A percentile compares a stretch with the other conserved stretches of the same genome.
phyloP scores from a whole-genome alignment of 352 stramenopile genomes.

The Thalassiosira mediterranea region DNA sequence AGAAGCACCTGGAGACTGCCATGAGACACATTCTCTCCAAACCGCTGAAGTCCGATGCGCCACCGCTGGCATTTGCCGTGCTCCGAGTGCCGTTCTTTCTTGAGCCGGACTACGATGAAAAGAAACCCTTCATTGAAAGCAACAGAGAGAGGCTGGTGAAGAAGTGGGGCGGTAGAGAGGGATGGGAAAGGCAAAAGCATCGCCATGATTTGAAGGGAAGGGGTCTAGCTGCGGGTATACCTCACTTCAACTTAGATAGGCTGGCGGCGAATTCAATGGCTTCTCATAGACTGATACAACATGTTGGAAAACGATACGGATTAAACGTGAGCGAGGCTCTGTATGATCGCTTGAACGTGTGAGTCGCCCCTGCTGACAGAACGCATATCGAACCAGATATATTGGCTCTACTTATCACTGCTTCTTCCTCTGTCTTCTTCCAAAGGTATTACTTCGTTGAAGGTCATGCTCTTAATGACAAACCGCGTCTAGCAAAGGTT shows the following conservation, averaged over 20 bases:
- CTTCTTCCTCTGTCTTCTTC: slow-evolving; percentile 6
- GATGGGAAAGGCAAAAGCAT: slow-evolving; percentile 76
- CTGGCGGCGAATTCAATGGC: slow-evolving; percentile 81
- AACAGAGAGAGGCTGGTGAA: slow-evolving; percentile 77
- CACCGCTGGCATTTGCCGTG: slow-evolving; percentile 68
- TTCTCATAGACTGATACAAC: slow-evolving; percentile 79
- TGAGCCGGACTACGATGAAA: slow-evolving; percentile 77
- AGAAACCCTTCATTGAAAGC: slow-evolving; percentile 71
- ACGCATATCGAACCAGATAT: neutral
- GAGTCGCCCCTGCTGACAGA: too few relatives aligned
- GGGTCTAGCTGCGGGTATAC: slow-evolving; percentile 72
- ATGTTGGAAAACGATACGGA: slow-evolving; percentile 78
- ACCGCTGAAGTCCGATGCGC: slow-evolving; percentile 43
- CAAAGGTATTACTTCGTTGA: slow-evolving; percentile 83
- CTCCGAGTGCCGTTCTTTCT: slow-evolving; percentile 82
- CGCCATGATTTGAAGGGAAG: slow-evolving; percentile 78
- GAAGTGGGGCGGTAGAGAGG: slow-evolving; percentile 77
- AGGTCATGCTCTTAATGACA: slow-evolving; percentile 79
- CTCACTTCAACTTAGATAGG: slow-evolving; percentile 81
- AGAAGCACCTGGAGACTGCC: slow-evolving; percentile 74
- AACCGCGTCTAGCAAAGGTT: slow-evolving; percentile 56
- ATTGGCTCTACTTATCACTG: slow-evolving; percentile 1
- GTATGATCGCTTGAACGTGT: slow-evolving; percentile 79
- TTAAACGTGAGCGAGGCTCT: slow-evolving; percentile 71
- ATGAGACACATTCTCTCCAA: slow-evolving; percentile 67